Base-by-base conservation (phyloP, 192 early-diverging fungal genomes). In the Backusella mclennaniae region DNA sequence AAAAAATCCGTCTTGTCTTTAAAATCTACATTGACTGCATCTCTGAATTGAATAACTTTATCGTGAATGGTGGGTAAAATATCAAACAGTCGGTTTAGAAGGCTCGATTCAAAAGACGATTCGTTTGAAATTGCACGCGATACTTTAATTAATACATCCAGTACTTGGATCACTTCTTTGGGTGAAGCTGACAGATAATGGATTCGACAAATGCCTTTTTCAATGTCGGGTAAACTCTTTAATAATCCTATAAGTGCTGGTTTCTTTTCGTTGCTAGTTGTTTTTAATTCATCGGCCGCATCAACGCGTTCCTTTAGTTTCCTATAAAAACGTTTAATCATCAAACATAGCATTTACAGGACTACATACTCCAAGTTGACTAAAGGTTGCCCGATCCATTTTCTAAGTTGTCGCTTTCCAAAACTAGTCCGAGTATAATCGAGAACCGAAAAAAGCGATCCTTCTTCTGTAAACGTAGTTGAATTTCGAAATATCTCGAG, bases 331-430 rank as follows among this genome's bases (percentile, higher is more conserved):
- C 15, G 6, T 1, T 63, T 63, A 63, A 3, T 26, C 23, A 26
- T 63, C 23, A 14, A 12, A 63, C 3, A 11, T 9, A 4, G 3
- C 23, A 3, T 29, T 12, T 29, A 21, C 29, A 26, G 38, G 69
- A 15, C 4, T 75, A 63, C 56, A 70, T 79, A 83, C 80, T 79
- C 66, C 5, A 76, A 74, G 74, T 92, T 78, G 4, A 92, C 82
- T 31, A 95, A 79, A 1, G 94, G 94, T 59, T 82, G 83, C 7
- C 84, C 87, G 6, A 93, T 77, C 94, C 94, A 95, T 53, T 88
- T 89, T 72, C 86, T 85, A 36, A 95, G 76, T 59, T 92, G 71
- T 11, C 94, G 73, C 35, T 83, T 46, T 14, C 93, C 94, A 78
- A 94, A 92, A 52, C 80, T 81, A 0, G 93, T 92, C 2, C 63